Conservation (phyloP, 805 yeast species). For the Tetrapisispora pingtungensis region DNA sequence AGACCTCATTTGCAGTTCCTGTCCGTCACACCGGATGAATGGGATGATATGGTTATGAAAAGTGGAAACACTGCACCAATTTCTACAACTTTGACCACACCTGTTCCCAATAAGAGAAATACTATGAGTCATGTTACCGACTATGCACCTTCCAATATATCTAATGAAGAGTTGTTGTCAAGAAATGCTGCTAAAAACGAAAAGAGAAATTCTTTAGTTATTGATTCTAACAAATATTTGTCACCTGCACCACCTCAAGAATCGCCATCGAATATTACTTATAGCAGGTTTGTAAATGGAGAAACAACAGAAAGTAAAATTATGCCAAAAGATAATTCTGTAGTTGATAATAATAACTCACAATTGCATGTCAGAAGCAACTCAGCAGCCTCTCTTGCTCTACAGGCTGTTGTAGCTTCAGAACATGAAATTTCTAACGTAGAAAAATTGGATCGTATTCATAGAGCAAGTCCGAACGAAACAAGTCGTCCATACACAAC, state of each 20-base stretch:
- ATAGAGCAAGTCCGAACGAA: background rate
- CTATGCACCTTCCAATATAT: background rate
- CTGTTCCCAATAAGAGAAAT: background rate
- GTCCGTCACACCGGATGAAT: constrained; percentile 76
- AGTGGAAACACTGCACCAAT: constrained; percentile 26
- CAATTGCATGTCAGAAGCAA: constrained; percentile 31
- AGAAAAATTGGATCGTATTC: background rate
- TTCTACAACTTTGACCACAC: background rate
- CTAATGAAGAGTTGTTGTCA: background rate
- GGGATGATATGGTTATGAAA: constrained; percentile 50
- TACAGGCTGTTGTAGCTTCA: constrained; percentile 67
- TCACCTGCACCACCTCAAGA: constrained; percentile 62
- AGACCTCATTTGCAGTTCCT: constrained; percentile 74
- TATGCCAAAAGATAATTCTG: constrained; percentile 1
- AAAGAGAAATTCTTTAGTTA: constrained; percentile 29
- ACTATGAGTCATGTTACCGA: background rate
- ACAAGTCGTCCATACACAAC: background rate
- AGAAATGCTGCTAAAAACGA: constrained; percentile 7
- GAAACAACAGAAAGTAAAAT: constrained; percentile 8
- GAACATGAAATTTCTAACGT: constrained; percentile 25
- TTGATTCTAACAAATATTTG: constrained; percentile 31
- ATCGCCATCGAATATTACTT: constrained; percentile 50
- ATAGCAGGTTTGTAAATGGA: constrained; percentile 33
- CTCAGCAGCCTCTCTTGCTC: constrained; percentile 53
- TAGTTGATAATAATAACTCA: constrained; percentile 8